Percentiles rank a stretch among this genome's conserved stretches.
phyloP scores from a whole-genome alignment of 164 flowering plant genomes.

The Nelumbo lutea region DNA sequence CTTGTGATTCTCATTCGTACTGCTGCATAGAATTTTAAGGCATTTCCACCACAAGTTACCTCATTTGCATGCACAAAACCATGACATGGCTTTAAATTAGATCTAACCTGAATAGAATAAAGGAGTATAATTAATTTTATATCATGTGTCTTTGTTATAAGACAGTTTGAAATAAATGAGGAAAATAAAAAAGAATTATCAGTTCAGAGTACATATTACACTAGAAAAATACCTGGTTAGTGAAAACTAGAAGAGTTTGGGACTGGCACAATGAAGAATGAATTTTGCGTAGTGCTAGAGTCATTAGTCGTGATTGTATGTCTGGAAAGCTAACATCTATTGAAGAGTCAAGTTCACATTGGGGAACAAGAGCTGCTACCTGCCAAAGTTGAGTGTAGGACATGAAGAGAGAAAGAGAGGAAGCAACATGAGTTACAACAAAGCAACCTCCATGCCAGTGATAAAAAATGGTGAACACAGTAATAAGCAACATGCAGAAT shows the following conservation, averaged over 20 bases:
- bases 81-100: conserved; percentile 23
- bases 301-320: conserved; percentile 58
- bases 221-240: conserved; percentile 61
- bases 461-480: background rate
- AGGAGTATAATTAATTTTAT: background rate
- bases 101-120: conserved; percentile 42
- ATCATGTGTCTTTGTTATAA: background rate
- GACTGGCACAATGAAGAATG: conserved; percentile 55
- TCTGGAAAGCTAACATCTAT: conserved; percentile 23
- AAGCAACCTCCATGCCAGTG: background rate
- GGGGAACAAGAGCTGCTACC: conserved; percentile 94
- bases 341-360: conserved; percentile 51
- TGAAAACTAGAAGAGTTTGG: conserved; percentile 59
- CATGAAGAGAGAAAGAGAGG: background rate
- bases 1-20: conserved; percentile 58
- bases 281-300: conserved; percentile 69
- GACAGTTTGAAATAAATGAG: background rate
- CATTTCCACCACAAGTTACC: conserved; percentile 81
- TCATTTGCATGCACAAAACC: conserved; percentile 38
- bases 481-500: background rate
- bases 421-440: background rate
- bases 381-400: conserved; percentile 21
- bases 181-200: background rate
- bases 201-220: background rate
- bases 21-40: conserved; percentile 77